Base-by-base conservation (phyloP, 75 land plant genomes). In the Picea glauca region DNA sequence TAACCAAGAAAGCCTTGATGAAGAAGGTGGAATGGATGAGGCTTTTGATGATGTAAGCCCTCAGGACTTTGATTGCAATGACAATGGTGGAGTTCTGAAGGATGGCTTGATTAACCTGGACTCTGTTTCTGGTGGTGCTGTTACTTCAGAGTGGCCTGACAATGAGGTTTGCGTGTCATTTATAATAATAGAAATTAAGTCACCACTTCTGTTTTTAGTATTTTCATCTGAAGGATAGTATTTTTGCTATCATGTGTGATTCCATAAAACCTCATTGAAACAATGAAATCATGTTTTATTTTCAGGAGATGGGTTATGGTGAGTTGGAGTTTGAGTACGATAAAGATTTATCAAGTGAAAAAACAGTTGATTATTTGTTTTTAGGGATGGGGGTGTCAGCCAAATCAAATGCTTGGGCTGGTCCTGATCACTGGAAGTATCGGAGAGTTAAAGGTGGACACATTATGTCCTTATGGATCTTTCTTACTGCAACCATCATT, bases 371-470 rank as follows among this genome's bases (percentile, higher is more conserved):
- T 11, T 93, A 86, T 85, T 59, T 93, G 68, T 87, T 81, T 74
- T 74, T 86, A 65, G 84, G 89, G 74, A 70, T 92, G 81, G 94
- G 88, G 40, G 61, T 91, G 23, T 43, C 83, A 60, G 82, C 87
- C 13, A 91, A 86, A 74, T 74, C 86, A 63, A 96, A 96, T 86
- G 87, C 91, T 30, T 96, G 99, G 99, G 99, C 99, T 46, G 99
- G 99, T 58, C 95, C 98, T 35, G 95, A 93, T 43, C 94, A 96
- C 70, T 96, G 99, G 99, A 96, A 94, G 79, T 96, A 85, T 77
- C 80, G 72, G 31, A 94, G 78, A 88, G 78, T 76, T 84, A 60
- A 93, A 91, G 84, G 94, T 94, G 91, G 64, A 18, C 7, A 4
- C 23, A 18, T 50, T 54, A 3, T 8, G 87, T 60, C 88, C 86